Conservation (phyloP, 2,329 filamentous ascomycete genomes). For the Pseudogymnoascus sp. region DNA sequence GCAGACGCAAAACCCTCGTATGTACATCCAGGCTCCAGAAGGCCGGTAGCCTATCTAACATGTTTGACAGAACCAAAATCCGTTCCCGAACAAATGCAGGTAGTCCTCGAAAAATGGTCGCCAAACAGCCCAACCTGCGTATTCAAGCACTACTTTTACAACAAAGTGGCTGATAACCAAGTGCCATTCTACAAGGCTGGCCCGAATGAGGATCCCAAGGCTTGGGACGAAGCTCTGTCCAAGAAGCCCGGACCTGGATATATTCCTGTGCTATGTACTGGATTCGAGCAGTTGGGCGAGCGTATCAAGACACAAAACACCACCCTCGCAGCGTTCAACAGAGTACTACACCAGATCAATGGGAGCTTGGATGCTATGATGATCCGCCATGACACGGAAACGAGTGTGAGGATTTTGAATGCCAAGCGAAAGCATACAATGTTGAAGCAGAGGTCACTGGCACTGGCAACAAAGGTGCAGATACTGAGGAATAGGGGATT, state of each 20-base stretch:
- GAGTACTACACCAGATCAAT: conserved; percentile 72
- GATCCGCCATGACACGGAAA: conserved; percentile 67
- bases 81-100: conserved; percentile 64
- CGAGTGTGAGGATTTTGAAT: conserved; percentile 65
- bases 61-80: conserved; percentile 55
- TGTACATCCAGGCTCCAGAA: background rate
- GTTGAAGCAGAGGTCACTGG: conserved; percentile 64
- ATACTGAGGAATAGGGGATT: conserved; percentile 75
- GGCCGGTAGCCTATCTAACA: conserved; percentile 16
- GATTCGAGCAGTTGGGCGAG: conserved; percentile 64
- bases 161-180: conserved; percentile 65
- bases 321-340: conserved; percentile 62
- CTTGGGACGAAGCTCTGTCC: conserved; percentile 77
- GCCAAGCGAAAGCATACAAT: conserved; percentile 65
- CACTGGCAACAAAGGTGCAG: conserved; percentile 71
- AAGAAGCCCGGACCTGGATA: conserved; percentile 70
- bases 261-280: conserved; percentile 68
- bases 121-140: conserved; percentile 59
- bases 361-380: conserved; percentile 63
- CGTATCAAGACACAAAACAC: conserved; percentile 65
- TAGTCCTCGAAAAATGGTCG: conserved; percentile 68
- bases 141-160: conserved; percentile 83
- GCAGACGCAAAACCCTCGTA: conserved; percentile 25
- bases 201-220: conserved; percentile 62
- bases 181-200: conserved; percentile 70